Evolutionary conservation across 805 yeast genomes (phyloP).

Genomic region (Starmerella asiatica): DNA sequence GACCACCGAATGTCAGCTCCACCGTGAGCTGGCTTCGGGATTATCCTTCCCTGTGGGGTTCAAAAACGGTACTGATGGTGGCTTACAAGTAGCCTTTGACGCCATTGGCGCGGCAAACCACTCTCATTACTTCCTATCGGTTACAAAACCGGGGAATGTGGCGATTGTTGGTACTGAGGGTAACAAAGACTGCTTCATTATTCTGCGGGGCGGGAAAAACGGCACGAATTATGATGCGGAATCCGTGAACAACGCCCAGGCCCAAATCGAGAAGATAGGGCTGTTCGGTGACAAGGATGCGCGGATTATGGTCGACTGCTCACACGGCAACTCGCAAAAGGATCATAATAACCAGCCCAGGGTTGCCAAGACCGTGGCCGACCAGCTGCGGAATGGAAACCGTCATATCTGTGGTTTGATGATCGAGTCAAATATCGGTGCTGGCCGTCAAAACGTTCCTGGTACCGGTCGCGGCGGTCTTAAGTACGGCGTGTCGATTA

Average conservation of each 20-base stretch:
- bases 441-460: constrained; percentile 79
- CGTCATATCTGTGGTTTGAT: constrained; percentile 75
- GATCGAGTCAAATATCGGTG: constrained; percentile 87
- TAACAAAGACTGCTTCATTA: constrained; percentile 77
- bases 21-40: constrained; percentile 94
- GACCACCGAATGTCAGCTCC: constrained; percentile 95
- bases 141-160: constrained; percentile 90
- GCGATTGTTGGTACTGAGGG: constrained; percentile 96
- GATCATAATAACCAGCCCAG: constrained; percentile 86
- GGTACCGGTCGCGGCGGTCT: constrained; percentile 40
- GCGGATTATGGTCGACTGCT: constrained; percentile 93
- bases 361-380: constrained; percentile 65
- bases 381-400: constrained; percentile 67
- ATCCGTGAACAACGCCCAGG: constrained; percentile 54
- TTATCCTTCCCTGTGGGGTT: constrained; percentile 96
- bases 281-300: constrained; percentile 27
- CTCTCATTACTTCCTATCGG: constrained; percentile 88
- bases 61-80: constrained; percentile 97
- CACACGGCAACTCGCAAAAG: constrained; percentile 90
- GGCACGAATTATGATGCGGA: constrained; percentile 82
- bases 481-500: constrained; percentile 85
- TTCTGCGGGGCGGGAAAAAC: constrained; percentile 87
- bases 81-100: constrained; percentile 84
- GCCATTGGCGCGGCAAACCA: constrained; percentile 86
- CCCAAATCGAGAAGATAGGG: constrained; percentile 36